Conservation (phyloP, 805 yeast genomes). For the Ogataea nakhonphanomensis region DNA sequence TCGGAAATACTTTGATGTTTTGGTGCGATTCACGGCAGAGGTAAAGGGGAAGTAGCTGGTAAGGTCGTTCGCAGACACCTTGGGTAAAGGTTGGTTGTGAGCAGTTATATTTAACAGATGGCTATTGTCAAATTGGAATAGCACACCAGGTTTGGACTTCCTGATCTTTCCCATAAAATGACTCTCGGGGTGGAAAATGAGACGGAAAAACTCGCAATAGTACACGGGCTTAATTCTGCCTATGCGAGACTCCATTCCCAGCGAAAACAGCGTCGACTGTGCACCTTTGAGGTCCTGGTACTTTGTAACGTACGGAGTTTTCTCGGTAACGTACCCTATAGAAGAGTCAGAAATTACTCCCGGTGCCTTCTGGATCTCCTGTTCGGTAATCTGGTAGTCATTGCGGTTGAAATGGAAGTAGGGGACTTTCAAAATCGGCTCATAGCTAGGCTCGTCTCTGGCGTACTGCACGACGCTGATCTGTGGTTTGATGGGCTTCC, state of each 20-base stretch:
- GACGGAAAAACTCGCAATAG: constrained; percentile 22
- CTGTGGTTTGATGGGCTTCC: not conserved
- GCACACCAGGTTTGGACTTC: constrained; percentile 33
- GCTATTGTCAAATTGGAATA: constrained; percentile 11
- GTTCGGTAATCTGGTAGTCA: constrained; percentile 4
- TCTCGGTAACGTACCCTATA: constrained; percentile 9
- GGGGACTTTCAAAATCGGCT: constrained; percentile 1
- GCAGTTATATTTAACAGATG: constrained; percentile 25
- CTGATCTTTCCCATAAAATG: constrained; percentile 26
- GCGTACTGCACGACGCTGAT: not conserved
- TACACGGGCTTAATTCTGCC: constrained; percentile 11
- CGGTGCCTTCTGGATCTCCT: constrained; percentile 16
- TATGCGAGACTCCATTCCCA: constrained; percentile 10
- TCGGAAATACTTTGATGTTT: constrained; percentile 20
- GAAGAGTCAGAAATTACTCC: constrained; percentile 16
- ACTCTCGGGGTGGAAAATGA: constrained; percentile 22
- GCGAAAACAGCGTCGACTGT: constrained; percentile 17
- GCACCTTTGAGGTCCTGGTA: constrained; percentile 23
- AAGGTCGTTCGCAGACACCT: not conserved
- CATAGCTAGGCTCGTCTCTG: not conserved
- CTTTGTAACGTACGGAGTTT: constrained; percentile 14
- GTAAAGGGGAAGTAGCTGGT: constrained; percentile 20
- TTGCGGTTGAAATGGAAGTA: constrained; percentile 11
- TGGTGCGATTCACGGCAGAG: constrained; percentile 25
- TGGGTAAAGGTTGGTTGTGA: not conserved